Conservation (phyloP, 805 yeast species). For the Suhomyces sp. region DNA sequence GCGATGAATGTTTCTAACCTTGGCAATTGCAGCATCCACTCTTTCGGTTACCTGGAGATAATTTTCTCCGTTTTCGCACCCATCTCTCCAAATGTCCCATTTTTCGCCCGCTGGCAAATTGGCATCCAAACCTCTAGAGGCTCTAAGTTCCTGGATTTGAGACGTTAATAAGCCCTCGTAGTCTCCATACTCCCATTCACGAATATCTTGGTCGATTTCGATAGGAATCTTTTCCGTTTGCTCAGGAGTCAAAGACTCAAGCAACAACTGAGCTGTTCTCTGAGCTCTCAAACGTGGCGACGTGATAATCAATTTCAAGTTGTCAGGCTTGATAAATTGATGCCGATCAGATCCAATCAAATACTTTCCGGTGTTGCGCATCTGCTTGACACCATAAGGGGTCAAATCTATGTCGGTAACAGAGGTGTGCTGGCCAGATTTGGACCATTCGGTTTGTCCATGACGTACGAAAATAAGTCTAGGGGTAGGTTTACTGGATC, state of each 20-base stretch:
- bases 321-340: conserved; percentile 59
- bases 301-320: conserved; percentile 61
- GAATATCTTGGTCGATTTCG: conserved; percentile 58
- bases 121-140: conserved; percentile 50
- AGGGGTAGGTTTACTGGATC: conserved; percentile 41
- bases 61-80: conserved; percentile 88
- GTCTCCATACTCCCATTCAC: conserved; percentile 97
- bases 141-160: conserved; percentile 62
- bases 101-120: conserved; percentile 22
- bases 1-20: conserved; percentile 60
- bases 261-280: conserved; percentile 65
- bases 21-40: conserved; percentile 65
- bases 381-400: conserved; percentile 71
- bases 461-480: conserved; percentile 74
- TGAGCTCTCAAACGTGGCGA: conserved; percentile 84
- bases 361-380: conserved; percentile 67
- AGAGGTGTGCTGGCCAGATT: conserved; percentile 89
- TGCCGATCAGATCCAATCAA: conserved; percentile 56
- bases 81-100: conserved; percentile 90
- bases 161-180: conserved; percentile 80
- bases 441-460: conserved; percentile 96
- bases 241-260: conserved; percentile 46
- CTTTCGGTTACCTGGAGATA: conserved; percentile 64
- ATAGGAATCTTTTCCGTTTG: conserved; percentile 42
- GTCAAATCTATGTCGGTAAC: conserved; percentile 79